Base-by-base conservation (phyloP, 345 rosid species). In the Toxicodendron radicans region DNA sequence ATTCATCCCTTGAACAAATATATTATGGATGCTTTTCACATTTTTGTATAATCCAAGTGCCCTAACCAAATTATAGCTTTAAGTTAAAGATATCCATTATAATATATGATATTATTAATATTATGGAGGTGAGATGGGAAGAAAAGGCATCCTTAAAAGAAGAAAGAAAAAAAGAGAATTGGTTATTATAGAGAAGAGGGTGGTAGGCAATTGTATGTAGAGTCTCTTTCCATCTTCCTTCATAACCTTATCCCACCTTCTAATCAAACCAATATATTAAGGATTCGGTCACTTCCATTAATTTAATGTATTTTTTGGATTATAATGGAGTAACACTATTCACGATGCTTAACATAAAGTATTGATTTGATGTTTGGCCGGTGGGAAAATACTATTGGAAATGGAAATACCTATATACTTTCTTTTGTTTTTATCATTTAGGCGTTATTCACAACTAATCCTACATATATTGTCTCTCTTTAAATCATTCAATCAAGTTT, bases 301-400 rank as follows among this genome's bases (percentile, higher is more conserved):
- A 24, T 6, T 35, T 33, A 35, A 69, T 38, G 51, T 13, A 43
- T 3, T 23, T 27, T 43, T 60, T 72, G 75, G 56, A 72, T 48
- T 60, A 24, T 46, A 61, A 60, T n/a, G 45, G 45, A 59, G 30
- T n/a, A 60, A 32, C 14, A 24, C 30, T 30, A 20, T 60, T 60
- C n/a, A 30, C 12, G 48, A 27, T 11, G 30, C 5, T 48, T 43
- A 38, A 38, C 58, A 48, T 45, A 20, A 13, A 71, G n/a, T 13
- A 48, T 17, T 51, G 67, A 62, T 20, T 18, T 49, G 68, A 72
- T 32, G 59, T 24, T 49, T 61, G 68, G 75, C 32, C 75, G 67
- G 67, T 14, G 27, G 13, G 41, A 2, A 43, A 71, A 35, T 41
- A 27, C 38, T 30, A n/a, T n/a, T n/a, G n/a, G n/a, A n/a, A n/a